Conservation (phyloP, 805 yeast species). For the Pichia pseudocactophila region DNA sequence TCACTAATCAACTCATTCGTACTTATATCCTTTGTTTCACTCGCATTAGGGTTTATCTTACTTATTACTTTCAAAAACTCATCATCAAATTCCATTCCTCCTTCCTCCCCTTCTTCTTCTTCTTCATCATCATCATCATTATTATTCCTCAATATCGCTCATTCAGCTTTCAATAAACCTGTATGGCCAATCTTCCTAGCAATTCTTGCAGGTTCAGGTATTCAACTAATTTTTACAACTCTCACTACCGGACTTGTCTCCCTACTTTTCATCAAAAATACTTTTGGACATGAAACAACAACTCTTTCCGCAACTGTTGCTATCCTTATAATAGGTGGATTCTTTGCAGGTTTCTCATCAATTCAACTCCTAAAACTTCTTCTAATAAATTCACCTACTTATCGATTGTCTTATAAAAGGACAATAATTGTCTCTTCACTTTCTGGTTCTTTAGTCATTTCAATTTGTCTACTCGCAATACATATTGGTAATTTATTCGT, state of each 20-base stretch:
- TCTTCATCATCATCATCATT: no score
- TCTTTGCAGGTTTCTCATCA: constrained; percentile 66
- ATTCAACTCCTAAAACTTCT: constrained; percentile 52
- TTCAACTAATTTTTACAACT: constrained; percentile 59
- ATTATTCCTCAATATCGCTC: constrained; percentile 7
- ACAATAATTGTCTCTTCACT: constrained; percentile 28
- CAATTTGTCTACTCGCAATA: constrained; percentile 38
- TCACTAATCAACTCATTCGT: constrained; percentile 66
- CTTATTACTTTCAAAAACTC: constrained; percentile 47
- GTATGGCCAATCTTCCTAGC: constrained; percentile 39
- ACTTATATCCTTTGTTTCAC: constrained; percentile 49
- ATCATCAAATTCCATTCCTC: constrained; percentile 16
- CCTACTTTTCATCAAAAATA: constrained; percentile 27
- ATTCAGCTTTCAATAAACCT: constrained; percentile 39
- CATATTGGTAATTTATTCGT: constrained; percentile 56
- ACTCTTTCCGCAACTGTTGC: constrained; percentile 51
- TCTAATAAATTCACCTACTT: constrained; percentile 25
- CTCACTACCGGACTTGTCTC: constrained; percentile 52
- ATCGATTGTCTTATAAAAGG: constrained; percentile 19
- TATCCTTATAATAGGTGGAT: constrained; percentile 60
- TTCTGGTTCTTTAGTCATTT: constrained; percentile 43
- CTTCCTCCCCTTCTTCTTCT: no score
- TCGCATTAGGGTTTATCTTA: constrained; percentile 57
- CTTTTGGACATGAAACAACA: constrained; percentile 54
- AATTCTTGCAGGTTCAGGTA: constrained; percentile 60